Conservation (phyloP, 352 stramenopile species). For the Phytophthora fragariae region DNA sequence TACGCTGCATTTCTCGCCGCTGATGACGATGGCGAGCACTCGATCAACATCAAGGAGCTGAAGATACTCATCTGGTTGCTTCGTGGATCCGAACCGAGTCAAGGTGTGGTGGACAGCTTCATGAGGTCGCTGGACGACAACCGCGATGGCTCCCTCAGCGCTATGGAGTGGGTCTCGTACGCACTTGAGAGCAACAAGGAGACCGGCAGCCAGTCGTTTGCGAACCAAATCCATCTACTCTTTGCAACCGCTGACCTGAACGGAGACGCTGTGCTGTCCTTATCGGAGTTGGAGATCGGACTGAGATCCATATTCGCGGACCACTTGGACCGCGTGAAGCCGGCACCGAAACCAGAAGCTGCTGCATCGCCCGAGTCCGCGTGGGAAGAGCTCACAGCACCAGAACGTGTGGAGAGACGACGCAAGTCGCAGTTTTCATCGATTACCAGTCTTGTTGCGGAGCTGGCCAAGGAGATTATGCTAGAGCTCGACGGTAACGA, state of each 20-base stretch:
- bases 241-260: conserved; percentile 64
- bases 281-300: conserved; percentile 56
- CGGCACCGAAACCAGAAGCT: conserved; percentile 13
- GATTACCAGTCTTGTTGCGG: conserved; percentile 51
- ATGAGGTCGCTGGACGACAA: conserved; percentile 72
- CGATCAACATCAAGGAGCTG: conserved; percentile 63
- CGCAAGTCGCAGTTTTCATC: conserved; percentile 40
- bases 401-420: conserved; percentile 14
- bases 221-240: conserved; percentile 62
- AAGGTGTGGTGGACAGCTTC: conserved; percentile 48
- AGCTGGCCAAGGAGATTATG: conserved; percentile 69
- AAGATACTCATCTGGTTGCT: conserved; percentile 76
- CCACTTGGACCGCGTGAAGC: conserved; percentile 30
- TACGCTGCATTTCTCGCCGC: conserved; percentile 73
- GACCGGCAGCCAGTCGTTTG: conserved; percentile 51
- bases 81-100: conserved; percentile 63
- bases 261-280: conserved; percentile 62
- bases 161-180: conserved; percentile 76
- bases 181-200: conserved; percentile 57
- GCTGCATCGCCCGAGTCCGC: conserved; percentile 22
- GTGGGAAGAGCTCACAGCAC: conserved; percentile 33
- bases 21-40: conserved; percentile 66
- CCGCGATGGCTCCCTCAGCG: conserved; percentile 57
- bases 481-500: conserved; percentile 62
- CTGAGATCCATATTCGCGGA: conserved; percentile 50